Conservation (phyloP, 2,329 filamentous ascomycete species). For the Claviceps maximensis region DNA sequence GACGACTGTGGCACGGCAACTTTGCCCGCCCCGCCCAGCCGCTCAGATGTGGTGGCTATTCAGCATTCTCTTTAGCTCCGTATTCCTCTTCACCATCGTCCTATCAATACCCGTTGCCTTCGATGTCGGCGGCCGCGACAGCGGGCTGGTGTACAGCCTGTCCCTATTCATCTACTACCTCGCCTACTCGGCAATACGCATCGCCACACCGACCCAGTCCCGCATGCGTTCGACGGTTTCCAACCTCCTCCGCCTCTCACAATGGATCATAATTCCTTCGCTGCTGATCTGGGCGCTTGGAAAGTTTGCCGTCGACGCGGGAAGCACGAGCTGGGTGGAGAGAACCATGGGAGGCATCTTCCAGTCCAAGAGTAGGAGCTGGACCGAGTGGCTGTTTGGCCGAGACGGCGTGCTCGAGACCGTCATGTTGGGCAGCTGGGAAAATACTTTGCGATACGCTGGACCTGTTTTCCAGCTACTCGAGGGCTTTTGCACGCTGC, state of each 20-base stretch:
- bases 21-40: conserved; percentile 16
- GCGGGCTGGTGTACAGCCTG: conserved; percentile 86
- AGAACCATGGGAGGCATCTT: conserved; percentile 59
- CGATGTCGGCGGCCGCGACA: conserved; percentile 91
- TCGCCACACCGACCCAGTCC: conserved; percentile 68
- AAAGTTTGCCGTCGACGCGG: conserved; percentile 87
- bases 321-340: conserved; percentile 66
- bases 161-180: conserved; percentile 85
- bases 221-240: conserved; percentile 60
- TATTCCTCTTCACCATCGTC: conserved; percentile 85
- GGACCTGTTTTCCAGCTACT: conserved; percentile 88
- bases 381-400: conserved; percentile 82
- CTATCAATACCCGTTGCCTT: conserved; percentile 95
- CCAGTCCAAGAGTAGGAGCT: conserved; percentile 47
- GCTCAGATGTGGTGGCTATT: conserved; percentile 68
- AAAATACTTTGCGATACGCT: conserved; percentile 76
- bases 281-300: conserved; percentile 92
- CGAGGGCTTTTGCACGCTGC: conserved; percentile 90
- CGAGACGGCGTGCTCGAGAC: conserved; percentile 69
- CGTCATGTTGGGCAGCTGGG: conserved; percentile 73
- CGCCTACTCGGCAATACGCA: conserved; percentile 65
- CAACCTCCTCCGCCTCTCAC: conserved; percentile 56
- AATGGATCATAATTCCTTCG: conserved; percentile 76
- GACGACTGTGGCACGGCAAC: conserved; percentile 6
- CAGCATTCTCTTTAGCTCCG: conserved; percentile 61